Evolutionary conservation across 805 yeast genomes (phyloP).

Genomic region (Monosporozyma aquatica): DNA sequence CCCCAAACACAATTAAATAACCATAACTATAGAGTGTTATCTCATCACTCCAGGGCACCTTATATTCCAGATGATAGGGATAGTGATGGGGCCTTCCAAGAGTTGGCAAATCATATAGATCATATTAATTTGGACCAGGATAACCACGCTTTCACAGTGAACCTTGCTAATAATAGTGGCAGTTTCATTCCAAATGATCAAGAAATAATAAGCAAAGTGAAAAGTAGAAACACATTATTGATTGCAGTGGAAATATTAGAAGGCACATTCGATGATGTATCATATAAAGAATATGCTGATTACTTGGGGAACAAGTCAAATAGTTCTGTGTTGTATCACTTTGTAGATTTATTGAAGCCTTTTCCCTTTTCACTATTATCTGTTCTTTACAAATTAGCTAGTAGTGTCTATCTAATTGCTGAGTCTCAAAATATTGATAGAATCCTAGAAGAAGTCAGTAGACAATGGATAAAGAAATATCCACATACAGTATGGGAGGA

Average conservation of each 20-base stretch:
- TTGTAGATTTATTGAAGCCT: conserved; percentile 35
- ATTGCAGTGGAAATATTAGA: conserved; percentile 30
- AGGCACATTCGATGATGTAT: conserved; percentile 23
- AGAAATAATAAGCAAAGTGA: not conserved
- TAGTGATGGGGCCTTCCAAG: too few relatives aligned
- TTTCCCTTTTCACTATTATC: conserved; percentile 43
- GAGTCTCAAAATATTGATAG: conserved; percentile 78
- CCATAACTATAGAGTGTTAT: not conserved
- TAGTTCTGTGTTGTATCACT: conserved; percentile 27
- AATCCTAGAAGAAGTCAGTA: conserved; percentile 57
- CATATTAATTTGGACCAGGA: too few relatives aligned
- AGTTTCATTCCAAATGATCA: not conserved
- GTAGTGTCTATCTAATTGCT: conserved; percentile 62
- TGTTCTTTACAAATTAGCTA: conserved; percentile 53
- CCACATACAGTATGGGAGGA: conserved; percentile 35
- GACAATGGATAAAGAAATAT: conserved; percentile 48
- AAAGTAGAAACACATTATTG: not conserved
- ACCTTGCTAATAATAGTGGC: not conserved
- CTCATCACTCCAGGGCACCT: too few relatives aligned
- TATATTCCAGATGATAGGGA: too few relatives aligned
- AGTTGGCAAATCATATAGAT: too few relatives aligned
- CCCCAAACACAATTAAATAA: not conserved
- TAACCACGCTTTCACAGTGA: too few relatives aligned
- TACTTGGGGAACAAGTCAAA: conserved; percentile 32
- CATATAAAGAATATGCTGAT: conserved; percentile 37